Evolutionary conservation across 768 basidiomycete genomes (phyloP).

Genomic region (Boletus sp.): DNA sequence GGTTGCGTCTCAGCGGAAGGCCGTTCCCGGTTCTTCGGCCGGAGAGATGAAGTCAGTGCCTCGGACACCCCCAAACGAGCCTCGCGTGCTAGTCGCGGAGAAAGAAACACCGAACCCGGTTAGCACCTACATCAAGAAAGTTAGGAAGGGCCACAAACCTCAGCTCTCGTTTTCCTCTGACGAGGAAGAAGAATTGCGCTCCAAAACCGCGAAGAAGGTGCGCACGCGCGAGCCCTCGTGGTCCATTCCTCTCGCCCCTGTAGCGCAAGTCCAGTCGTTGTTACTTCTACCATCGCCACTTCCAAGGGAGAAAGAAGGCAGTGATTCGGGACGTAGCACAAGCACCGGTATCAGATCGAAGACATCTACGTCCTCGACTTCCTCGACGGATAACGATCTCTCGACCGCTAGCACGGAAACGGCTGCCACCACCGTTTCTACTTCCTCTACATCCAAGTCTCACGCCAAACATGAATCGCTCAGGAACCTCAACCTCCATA

Average conservation of each 20-base stretch:
- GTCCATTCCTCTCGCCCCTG: constrained; percentile 25
- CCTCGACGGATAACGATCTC: constrained; percentile 33
- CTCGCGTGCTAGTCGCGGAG: constrained; percentile 3
- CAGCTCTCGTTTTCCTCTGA: constrained; percentile 62
- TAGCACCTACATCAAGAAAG: constrained; percentile 17
- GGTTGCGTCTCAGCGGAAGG: constrained; percentile 4
- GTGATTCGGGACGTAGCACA: constrained; percentile 18
- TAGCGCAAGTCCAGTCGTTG: constrained; percentile 19
- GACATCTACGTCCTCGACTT: constrained; percentile 24
- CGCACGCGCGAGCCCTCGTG: constrained; percentile 37
- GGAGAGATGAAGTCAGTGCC: constrained; percentile 14
- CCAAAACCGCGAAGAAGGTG: constrained; percentile 59
- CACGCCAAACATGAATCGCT: constrained; percentile 21
- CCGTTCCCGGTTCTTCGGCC: neutral
- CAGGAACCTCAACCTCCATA: constrained; percentile 10
- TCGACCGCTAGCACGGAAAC: constrained; percentile 33
- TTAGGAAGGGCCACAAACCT: constrained; percentile 34
- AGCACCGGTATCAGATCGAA: constrained; percentile 21
- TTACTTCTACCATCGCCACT: constrained; percentile 23
- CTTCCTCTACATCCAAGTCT: constrained; percentile 16
- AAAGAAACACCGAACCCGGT: constrained; percentile 20
- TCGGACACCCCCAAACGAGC: constrained; percentile 26
- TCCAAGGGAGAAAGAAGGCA: constrained; percentile 9
- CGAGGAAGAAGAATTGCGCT: constrained; percentile 69
- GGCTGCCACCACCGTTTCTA: constrained; percentile 27